Evolutionary conservation across 495 filamentous ascomycete species (phyloP).

Genomic region (Hyphodiscus hymeniophilus): DNA sequence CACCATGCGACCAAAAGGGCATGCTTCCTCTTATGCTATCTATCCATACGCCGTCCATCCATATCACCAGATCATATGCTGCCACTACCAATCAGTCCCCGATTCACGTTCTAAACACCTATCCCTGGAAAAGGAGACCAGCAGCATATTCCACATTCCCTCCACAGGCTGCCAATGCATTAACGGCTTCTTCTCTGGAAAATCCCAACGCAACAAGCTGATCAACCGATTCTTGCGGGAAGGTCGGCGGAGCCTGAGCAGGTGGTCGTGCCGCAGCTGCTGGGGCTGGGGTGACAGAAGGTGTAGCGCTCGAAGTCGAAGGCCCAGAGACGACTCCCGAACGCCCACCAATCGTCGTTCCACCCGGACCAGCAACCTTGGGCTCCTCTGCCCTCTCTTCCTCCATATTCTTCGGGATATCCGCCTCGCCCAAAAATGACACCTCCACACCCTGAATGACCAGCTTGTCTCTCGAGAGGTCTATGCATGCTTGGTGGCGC

Average conservation of each 20-base stretch:
- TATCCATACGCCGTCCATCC: constrained; percentile 10
- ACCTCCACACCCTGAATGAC: constrained; percentile 84
- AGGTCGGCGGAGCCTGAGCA: constrained; percentile 27
- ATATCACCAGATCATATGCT: background rate
- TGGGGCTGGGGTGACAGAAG: constrained; percentile 27
- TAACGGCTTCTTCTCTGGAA: constrained; percentile 64
- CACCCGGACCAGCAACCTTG: constrained; percentile 74
- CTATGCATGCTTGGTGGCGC: constrained; percentile 86
- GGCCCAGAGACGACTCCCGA: constrained; percentile 67
- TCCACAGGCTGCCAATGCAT: constrained; percentile 70
- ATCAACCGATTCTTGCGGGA: constrained; percentile 54
- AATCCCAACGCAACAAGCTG: constrained; percentile 76
- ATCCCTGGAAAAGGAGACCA: constrained; percentile 63
- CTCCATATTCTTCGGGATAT: constrained; percentile 78
- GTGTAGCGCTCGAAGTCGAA: constrained; percentile 22
- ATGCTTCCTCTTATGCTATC: constrained; percentile 9
- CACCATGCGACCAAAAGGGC: constrained; percentile 10
- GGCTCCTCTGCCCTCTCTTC: constrained; percentile 70
- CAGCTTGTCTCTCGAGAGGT: constrained; percentile 70
- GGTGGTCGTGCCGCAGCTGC: constrained; percentile 15
- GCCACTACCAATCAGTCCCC: background rate
- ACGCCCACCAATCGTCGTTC: constrained; percentile 73
- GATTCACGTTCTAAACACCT: too few relatives aligned
- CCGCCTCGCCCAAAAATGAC: constrained; percentile 81
- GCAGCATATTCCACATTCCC: constrained; percentile 86